These are phyloP conservation scores for Brassica rapa DNA, from an alignment of 345 rosid genomes.

Conservation along the genomic window DNA sequence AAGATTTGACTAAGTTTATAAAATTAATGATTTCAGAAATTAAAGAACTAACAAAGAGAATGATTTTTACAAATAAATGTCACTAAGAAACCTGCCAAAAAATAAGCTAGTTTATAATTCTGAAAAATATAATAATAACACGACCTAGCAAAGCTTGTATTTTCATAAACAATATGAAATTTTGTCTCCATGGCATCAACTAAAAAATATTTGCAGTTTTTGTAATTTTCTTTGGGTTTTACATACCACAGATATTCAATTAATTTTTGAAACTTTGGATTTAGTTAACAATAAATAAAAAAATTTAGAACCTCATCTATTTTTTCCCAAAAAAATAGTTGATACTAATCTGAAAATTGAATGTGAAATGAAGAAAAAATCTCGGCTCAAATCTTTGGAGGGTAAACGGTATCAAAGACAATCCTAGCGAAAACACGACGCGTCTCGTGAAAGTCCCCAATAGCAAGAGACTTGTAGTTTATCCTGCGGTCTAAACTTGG, in stretches of 20 bases:
- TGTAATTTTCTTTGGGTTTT: background rate
- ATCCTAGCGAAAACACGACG: slow-evolving; percentile 40
- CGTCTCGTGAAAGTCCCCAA: slow-evolving; percentile 40
- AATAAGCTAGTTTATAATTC: background rate
- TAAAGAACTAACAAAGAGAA: background rate
- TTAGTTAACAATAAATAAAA: background rate
- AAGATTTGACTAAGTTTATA: no score
- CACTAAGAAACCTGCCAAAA: background rate
- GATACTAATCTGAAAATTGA: background rate
- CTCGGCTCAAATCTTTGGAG: slow-evolving; percentile 19
- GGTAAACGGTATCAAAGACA: slow-evolving; percentile 41
- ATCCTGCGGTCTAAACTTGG: slow-evolving; percentile 48
- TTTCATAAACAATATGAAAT: background rate
- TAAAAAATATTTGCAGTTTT: background rate
- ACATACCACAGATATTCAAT: background rate
- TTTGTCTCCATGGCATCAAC: background rate
- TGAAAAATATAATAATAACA: background rate
- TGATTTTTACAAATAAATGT: background rate
- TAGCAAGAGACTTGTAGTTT: slow-evolving; percentile 49
- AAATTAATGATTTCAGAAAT: background rate
- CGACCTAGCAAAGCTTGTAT: background rate
- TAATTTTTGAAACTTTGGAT: background rate
- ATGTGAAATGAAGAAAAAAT: background rate
- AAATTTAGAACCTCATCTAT: background rate
- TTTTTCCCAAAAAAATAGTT: background rate